Percentiles rank a stretch among this genome's conserved stretches.
Conservation (phyloP, 2,329 filamentous ascomycete genomes). For the Polychaeton citri region DNA sequence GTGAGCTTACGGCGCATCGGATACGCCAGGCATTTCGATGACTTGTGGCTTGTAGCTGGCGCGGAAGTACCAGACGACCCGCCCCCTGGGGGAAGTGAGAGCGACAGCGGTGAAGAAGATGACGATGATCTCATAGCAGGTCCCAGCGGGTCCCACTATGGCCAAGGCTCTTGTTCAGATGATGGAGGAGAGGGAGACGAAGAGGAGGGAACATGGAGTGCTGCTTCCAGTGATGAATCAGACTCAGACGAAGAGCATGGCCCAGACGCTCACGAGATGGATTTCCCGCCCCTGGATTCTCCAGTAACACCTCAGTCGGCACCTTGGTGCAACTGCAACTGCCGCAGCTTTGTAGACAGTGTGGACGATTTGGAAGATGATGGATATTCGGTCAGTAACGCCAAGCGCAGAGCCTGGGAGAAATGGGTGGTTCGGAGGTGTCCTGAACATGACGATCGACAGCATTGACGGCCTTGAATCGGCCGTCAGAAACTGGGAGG, state of each 20-base stretch:
- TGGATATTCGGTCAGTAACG: conserved; percentile 31
- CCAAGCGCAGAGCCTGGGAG: conserved; percentile 42
- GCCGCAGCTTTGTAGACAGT: conserved; percentile 22
- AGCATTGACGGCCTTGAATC: too few species aligned
- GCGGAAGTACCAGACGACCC: conserved; percentile 36
- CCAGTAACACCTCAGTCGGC: conserved; percentile 34
- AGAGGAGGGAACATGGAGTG: conserved; percentile 1
- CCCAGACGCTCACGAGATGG: conserved; percentile 27
- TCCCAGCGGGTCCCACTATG: conserved; percentile 6
- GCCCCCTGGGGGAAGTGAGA: conserved; percentile 28
- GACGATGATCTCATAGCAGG: conserved; percentile 11
- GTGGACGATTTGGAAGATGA: conserved; percentile 36
- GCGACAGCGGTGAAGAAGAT: conserved; percentile 25
- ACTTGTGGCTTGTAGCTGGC: conserved; percentile 27
- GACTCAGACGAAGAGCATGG: conserved; percentile 26
- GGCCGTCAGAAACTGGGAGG: too few species aligned
- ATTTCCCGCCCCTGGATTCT: conserved; percentile 29
- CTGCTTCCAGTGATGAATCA: conserved; percentile 15
- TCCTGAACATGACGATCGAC: conserved; percentile 24
- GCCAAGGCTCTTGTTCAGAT: conserved; percentile 5
- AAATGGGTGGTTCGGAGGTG: conserved; percentile 40
- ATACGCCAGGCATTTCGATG: conserved; percentile 43
- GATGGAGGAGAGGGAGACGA: conserved; percentile 8
- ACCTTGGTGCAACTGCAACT: conserved; percentile 34
- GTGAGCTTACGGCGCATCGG: conserved; percentile 49